phyloP scores from a whole-genome alignment of 2,329 filamentous ascomycete species.

The Zymoseptoria crescenta region DNA sequence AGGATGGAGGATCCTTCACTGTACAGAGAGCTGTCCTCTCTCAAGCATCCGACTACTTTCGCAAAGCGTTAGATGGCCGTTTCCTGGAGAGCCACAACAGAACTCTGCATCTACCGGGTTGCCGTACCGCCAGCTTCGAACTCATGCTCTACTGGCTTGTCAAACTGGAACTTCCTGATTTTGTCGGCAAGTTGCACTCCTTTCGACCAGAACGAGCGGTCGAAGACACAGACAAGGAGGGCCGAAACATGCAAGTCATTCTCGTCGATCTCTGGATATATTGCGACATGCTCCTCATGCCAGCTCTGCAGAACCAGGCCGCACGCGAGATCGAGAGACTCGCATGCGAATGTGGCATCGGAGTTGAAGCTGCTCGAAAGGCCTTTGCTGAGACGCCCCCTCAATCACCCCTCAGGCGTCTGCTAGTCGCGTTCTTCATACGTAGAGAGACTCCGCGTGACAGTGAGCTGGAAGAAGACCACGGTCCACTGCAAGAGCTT shows the following conservation, averaged over 20 bases:
- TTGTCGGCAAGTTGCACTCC: background rate
- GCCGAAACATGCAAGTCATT: background rate
- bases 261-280: constrained; percentile 2
- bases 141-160: constrained; percentile 1
- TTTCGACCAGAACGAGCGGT: too few species aligned
- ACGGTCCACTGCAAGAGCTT: background rate
- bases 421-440: background rate
- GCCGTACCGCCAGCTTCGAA: background rate
- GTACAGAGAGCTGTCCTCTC: constrained; percentile 3
- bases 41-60: constrained; percentile 5
- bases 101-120: constrained; percentile 2
- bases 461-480: background rate
- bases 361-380: background rate
- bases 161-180: background rate
- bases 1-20: constrained; percentile 3
- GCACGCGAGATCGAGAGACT: background rate
- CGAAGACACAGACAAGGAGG: background rate
- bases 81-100: constrained; percentile 3
- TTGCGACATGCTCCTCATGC: constrained; percentile 2
- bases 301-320: constrained; percentile 1
- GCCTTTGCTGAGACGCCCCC: background rate
- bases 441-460: background rate
- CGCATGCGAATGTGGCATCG: background rate
- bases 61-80: background rate
- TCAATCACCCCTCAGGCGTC: background rate